Percentiles rank a stretch among this genome's conserved stretches.
These are phyloP conservation scores for Spergularia marina DNA, from an alignment of 148 eudicot species.

Conservation along the genomic window DNA sequence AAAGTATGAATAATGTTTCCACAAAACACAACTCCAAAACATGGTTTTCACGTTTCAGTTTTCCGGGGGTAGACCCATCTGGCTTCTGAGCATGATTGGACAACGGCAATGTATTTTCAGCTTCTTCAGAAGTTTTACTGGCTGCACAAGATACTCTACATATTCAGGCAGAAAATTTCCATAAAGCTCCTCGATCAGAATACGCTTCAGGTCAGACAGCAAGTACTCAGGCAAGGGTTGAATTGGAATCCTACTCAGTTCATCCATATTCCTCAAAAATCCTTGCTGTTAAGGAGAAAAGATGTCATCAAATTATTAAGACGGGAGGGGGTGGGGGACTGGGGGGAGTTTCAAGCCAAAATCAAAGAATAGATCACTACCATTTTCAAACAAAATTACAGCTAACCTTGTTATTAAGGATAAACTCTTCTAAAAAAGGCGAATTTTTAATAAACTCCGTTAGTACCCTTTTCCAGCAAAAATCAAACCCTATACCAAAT, in stretches of 20 bases:
- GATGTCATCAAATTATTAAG: background rate
- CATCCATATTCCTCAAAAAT: slow-evolving; percentile 12
- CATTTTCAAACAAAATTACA: background rate
- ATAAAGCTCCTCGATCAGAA: slow-evolving; percentile 24
- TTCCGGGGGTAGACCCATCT: slow-evolving; percentile 13
- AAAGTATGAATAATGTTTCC: too few species aligned
- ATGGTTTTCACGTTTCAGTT: background rate
- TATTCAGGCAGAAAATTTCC: slow-evolving; percentile 20
- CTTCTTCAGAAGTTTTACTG: slow-evolving; percentile 25
- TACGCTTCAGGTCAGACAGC: slow-evolving; percentile 5
- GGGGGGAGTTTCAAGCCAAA: background rate
- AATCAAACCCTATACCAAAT: slow-evolving; percentile 28
- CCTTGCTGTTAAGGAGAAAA: slow-evolving; percentile 18
- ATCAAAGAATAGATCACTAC: background rate
- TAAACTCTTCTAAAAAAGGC: slow-evolving; percentile 8
- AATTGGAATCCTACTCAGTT: slow-evolving; percentile 13
- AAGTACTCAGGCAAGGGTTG: slow-evolving; percentile 19
- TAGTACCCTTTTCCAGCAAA: slow-evolving; percentile 24
- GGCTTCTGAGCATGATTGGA: slow-evolving; percentile 22
- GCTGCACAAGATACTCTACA: slow-evolving; percentile 14
- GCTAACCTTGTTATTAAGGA: slow-evolving; percentile 28
- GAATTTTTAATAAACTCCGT: slow-evolving; percentile 26
- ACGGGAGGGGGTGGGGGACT: too few species aligned
- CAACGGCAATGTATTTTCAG: slow-evolving; percentile 26
- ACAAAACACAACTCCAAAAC: too few species aligned